Evolutionary conservation across 192 early-diverging fungal genomes (phyloP).

Genomic region (Paraglomus occultum): DNA sequence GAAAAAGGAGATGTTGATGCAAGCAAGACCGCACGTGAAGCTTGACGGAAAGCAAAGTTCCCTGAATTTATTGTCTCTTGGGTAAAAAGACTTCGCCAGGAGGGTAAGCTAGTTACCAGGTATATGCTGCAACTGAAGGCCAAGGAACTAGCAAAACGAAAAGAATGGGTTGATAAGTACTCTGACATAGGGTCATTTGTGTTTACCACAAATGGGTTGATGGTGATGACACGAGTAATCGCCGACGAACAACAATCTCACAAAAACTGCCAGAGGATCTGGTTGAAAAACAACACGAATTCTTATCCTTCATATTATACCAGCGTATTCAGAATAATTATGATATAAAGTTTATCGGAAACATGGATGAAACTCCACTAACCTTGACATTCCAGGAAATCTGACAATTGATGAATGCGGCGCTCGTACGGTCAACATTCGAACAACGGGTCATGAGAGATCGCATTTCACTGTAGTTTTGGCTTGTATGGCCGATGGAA

Average conservation of each 20-base stretch:
- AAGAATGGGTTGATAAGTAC: background rate
- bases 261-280: background rate
- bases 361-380: slow-evolving; percentile 18
- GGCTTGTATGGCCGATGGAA: background rate
- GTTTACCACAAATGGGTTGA: slow-evolving; percentile 3
- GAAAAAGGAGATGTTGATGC: slow-evolving; percentile 1
- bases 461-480: background rate
- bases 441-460: slow-evolving; percentile 13
- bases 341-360: slow-evolving; percentile 1
- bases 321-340: slow-evolving; percentile 8
- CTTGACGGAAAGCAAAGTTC: background rate
- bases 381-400: background rate
- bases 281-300: slow-evolving; percentile 5
- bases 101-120: background rate
- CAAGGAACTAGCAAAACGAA: background rate
- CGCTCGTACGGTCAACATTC: background rate
- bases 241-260: slow-evolving; percentile 2
- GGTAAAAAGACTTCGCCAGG: background rate
- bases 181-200: background rate
- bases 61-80: background rate
- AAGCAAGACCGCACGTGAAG: too few species aligned
- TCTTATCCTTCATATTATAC: slow-evolving; percentile 17
- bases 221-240: background rate
- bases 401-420: background rate
- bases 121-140: slow-evolving; percentile 5